Percentiles rank a stretch among this genome's conserved stretches.
phyloP scores from a whole-genome alignment of 208 protist genomes.

The Acanthamoeba healyi region DNA sequence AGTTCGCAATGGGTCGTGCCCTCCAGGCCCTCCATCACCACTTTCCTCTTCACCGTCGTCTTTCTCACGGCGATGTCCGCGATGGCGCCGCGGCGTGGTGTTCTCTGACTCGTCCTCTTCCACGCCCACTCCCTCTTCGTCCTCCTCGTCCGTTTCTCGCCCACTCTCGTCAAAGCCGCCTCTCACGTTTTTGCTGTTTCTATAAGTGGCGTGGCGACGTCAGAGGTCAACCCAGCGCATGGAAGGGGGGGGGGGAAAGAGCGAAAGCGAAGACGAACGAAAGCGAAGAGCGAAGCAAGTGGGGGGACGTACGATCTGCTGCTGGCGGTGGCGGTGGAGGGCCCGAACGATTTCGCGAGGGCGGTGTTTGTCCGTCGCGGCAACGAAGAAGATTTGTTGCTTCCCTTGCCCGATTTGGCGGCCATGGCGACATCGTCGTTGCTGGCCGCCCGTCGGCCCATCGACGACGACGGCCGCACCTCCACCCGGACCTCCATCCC shows the following conservation, averaged over 20 bases:
- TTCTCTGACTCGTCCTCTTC: background rate
- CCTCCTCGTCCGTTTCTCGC: background rate
- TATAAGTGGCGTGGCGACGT: background rate
- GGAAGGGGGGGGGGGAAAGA: background rate
- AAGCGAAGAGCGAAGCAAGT: background rate
- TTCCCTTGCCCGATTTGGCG: background rate
- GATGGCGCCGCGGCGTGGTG: background rate
- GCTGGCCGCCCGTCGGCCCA: constrained; percentile 10
- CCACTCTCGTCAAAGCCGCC: constrained; percentile 8
- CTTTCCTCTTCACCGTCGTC: background rate
- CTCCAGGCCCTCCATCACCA: background rate
- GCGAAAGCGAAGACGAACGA: background rate
- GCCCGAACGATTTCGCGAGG: background rate
- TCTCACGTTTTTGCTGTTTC: background rate
- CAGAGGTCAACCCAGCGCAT: background rate
- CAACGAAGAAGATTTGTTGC: background rate
- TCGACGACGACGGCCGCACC: background rate
- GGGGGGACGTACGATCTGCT: background rate
- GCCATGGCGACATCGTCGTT: constrained; percentile 43
- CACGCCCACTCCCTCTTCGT: background rate
- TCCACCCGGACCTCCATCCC: constrained; percentile 20
- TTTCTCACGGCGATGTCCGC: background rate
- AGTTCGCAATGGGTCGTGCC: background rate
- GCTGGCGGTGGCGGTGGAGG: background rate
- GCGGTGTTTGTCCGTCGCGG: background rate